Conservation (phyloP, 2,329 filamentous ascomycete genomes). For the Aspergillus ibericus region DNA sequence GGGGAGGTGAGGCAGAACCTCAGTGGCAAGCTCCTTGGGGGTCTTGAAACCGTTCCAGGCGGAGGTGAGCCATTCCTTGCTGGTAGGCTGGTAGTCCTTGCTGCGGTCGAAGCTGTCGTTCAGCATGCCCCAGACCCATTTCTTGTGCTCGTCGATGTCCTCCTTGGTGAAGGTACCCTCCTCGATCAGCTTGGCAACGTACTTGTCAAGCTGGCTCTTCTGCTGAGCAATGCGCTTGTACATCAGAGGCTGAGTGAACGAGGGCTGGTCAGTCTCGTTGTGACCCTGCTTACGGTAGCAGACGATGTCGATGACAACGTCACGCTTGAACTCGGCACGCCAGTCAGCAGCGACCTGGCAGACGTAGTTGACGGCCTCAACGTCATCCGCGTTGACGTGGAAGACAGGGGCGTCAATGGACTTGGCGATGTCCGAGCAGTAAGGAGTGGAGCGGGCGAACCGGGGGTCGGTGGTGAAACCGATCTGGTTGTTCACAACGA, state of each 20-base stretch:
- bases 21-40: constrained; percentile 91
- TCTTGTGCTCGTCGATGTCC: constrained; percentile 97
- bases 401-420: constrained; percentile 97
- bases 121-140: constrained; percentile 99
- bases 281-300: constrained; percentile 99
- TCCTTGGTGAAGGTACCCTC: constrained; percentile 96
- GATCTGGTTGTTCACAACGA: constrained; percentile 99
- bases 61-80: constrained; percentile 97
- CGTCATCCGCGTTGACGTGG: constrained; percentile 98
- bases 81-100: constrained; percentile 94
- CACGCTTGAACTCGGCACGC: constrained; percentile 97
- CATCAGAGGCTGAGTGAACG: constrained; percentile 99
- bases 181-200: constrained; percentile 83
- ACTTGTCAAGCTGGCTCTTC: constrained; percentile 82
- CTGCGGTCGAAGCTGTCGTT: constrained; percentile 96
- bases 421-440: constrained; percentile 99
- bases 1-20: constrained; percentile 87
- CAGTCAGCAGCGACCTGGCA: constrained; percentile 96
- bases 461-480: constrained; percentile 98
- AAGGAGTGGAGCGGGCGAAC: constrained; percentile 94
- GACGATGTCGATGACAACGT: constrained; percentile 96
- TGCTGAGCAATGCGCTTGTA: constrained; percentile 95
- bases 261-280: constrained; percentile 99
- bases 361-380: constrained; percentile 96
- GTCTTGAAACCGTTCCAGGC: constrained; percentile 99